Evolutionary conservation across 2,329 filamentous ascomycete species (phyloP).

Genomic region (Pseudocercospora musae): DNA sequence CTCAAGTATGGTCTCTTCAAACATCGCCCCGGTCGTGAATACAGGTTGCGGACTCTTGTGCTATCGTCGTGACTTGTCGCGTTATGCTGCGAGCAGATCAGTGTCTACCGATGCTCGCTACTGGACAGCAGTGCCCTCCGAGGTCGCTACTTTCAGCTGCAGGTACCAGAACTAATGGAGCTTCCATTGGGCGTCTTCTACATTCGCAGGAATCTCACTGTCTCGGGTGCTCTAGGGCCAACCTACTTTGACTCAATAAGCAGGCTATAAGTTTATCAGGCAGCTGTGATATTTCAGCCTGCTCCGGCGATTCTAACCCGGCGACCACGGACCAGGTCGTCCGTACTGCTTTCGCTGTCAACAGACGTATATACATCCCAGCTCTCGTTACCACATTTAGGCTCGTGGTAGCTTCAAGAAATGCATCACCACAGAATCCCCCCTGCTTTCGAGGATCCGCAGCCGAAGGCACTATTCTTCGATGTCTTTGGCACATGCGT

Average conservation of each 20-base stretch:
- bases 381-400: neutral
- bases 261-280: neutral
- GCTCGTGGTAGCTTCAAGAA: neutral
- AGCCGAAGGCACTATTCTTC: constrained; percentile 61
- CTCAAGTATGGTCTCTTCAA: neutral
- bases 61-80: neutral
- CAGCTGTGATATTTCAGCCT: neutral
- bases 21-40: neutral
- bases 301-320: neutral
- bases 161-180: neutral
- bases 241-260: neutral
- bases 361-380: neutral
- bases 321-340: neutral
- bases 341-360: neutral
- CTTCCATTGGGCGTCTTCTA: neutral
- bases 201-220: neutral
- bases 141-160: neutral
- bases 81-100: neutral
- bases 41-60: neutral
- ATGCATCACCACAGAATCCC: neutral
- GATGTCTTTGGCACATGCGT: constrained; percentile 80
- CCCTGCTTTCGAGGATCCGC: constrained; percentile 21
- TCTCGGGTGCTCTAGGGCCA: neutral
- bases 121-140: neutral
- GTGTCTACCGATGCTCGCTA: neutral